Conservation (phyloP, 1,139 yeast species). For the Chernovozyma aurita region DNA sequence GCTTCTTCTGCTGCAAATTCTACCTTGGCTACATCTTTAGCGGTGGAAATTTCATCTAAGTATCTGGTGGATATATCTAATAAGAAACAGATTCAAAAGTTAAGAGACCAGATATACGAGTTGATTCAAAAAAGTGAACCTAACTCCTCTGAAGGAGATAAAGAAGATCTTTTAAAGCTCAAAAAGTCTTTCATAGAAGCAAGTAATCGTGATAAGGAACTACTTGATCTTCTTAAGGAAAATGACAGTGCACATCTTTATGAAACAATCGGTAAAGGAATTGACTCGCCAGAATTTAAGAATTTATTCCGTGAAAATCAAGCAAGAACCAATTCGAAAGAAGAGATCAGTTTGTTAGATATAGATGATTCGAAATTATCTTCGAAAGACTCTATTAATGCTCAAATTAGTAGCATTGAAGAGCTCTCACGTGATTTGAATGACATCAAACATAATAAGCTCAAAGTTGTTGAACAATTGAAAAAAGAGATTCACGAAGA, state of each 20-base stretch:
- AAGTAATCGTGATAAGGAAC: conserved; percentile 57
- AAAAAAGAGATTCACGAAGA: conserved; percentile 73
- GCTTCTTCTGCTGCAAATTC: conserved; percentile 13
- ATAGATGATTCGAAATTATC: conserved; percentile 43
- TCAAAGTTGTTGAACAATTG: conserved; percentile 56
- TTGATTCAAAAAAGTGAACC: conserved; percentile 37
- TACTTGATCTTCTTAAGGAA: conserved; percentile 35
- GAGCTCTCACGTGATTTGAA: conserved; percentile 43
- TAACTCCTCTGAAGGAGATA: conserved; percentile 16
- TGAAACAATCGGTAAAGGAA: conserved; percentile 29
- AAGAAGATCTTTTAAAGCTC: conserved; percentile 51
- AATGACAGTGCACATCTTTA: conserved; percentile 22
- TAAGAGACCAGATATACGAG: conserved; percentile 39
- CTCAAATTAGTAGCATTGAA: conserved; percentile 40
- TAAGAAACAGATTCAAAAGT: conserved; percentile 18
- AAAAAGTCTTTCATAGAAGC: conserved; percentile 70
- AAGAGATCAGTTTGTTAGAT: conserved; percentile 54
- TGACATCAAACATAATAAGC: conserved; percentile 53
- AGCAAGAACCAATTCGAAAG: conserved; percentile 14
- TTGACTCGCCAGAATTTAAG: conserved; percentile 27
- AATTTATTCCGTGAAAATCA: conserved; percentile 21
- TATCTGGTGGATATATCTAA: conserved; percentile 21
- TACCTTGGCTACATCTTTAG: conserved; percentile 13
- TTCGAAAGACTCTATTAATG: conserved; percentile 22
- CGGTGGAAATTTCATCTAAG: conserved; percentile 23